Conservation (phyloP, 306 rosid species). For the Corylus americana region DNA sequence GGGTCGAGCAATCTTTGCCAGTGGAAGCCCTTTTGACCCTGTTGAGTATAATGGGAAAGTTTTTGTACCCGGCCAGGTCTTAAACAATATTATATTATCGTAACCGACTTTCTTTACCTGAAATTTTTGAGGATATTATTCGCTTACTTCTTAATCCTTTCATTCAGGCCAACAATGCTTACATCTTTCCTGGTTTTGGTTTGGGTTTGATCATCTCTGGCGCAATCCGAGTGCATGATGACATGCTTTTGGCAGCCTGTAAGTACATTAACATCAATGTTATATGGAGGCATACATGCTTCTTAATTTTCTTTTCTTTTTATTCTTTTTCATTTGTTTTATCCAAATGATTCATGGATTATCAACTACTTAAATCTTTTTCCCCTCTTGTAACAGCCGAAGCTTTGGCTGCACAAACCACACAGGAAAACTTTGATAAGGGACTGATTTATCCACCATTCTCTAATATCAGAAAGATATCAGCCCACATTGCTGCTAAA, state of each 20-base stretch:
- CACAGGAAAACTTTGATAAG: constrained; percentile 70
- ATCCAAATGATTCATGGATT: not conserved
- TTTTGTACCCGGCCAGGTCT: constrained; percentile 93
- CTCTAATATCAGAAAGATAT: constrained; percentile 87
- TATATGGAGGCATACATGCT: not conserved
- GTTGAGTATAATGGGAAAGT: constrained; percentile 68
- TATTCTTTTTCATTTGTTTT: not conserved
- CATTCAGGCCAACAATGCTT: constrained; percentile 92
- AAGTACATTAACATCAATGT: constrained; percentile 29
- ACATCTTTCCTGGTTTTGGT: constrained; percentile 95
- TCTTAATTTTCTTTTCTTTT: not conserved
- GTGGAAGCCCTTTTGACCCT: constrained; percentile 94
- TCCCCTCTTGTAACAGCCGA: constrained; percentile 61
- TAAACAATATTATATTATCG: not conserved
- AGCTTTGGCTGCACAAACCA: constrained; percentile 82
- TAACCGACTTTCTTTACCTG: constrained; percentile 19
- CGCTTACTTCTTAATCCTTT: constrained; percentile 36
- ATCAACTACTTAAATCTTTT: constrained; percentile 1
- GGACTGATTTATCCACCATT: constrained; percentile 98
- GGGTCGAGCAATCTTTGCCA: constrained; percentile 89
- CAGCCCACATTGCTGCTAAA: constrained; percentile 89
- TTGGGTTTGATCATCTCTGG: constrained; percentile 95
- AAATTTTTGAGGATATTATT: not conserved
- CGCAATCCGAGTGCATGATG: constrained; percentile 88
- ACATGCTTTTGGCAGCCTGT: constrained; percentile 98